Evolutionary conservation across 768 basidiomycete species (phyloP), one percentile per base, ranked within the genome.

Genomic region (Naganishia vishniacii): DNA sequence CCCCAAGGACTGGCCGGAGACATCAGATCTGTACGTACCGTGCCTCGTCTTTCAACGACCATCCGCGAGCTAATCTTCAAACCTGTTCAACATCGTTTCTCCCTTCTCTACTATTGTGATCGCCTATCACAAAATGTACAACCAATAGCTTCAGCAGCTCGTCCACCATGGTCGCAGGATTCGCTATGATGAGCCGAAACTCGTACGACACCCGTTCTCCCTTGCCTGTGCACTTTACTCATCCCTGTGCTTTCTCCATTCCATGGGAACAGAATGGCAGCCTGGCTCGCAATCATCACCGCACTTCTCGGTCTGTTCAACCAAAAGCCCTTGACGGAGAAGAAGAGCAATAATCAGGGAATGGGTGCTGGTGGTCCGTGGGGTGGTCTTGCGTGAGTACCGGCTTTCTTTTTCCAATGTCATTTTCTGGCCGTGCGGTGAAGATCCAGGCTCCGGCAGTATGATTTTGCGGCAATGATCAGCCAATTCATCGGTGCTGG

Each of bases 261-360:
- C n/a, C n/a, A n/a, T n/a, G n/a, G n/a, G n/a, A n/a, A n/a, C 20
- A 56, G 53, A 20, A 56, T 56, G 40, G 62, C 62, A 6, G 62
- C 62, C 20, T 63, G 62, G 62, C 42, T 63, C 11, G 48, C 62
- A 28, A 56, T 63, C 62, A 51, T 47, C 37, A 51, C 62, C 1
- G 62, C 62, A 41, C 28, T 63, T 11, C 49, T 63, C 7, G 62
- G 62, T 4, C 40, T 63, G 23, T 51, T 63, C 40, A 63, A 63
- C 41, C 40, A 49, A 26, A 51, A 51, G 25, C 62, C 62, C 20
- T 51, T 63, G 34, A 63, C 62, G 48, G 48, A 63, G 49, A 63
- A 63, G 62, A 63, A 63, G 49, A 31, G 26, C 32, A 25, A 15
- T 9, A 49, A 49, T 23, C 47, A 49, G 16, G 29, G 46, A 3